These are phyloP conservation scores for Vaccinium macrocarpon DNA, from an alignment of 148 eudicot genomes.

Conservation along the genomic window DNA sequence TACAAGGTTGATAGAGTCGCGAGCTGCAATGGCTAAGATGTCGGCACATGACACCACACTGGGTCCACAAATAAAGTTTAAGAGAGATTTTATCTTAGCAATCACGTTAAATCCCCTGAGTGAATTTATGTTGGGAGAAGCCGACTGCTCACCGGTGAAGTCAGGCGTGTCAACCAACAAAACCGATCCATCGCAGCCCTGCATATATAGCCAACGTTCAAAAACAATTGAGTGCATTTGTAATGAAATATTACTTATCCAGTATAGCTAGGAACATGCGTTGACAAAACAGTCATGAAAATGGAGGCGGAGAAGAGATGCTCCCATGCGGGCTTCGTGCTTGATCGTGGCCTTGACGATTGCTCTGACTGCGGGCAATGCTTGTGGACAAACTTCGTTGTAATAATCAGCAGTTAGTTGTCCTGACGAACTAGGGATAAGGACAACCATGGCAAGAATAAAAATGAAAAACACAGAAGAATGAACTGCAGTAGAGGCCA, in stretches of 20 bases:
- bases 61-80: slow-evolving; percentile 37
- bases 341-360: slow-evolving; percentile 28
- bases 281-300: slow-evolving; percentile 65
- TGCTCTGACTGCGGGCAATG: not conserved
- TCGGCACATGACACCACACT: slow-evolving; percentile 58
- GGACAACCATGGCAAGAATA: not conserved
- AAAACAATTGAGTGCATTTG: not conserved
- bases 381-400: not conserved
- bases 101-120: slow-evolving; percentile 55
- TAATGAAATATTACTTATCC: not conserved
- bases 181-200: slow-evolving; percentile 60
- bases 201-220: not conserved
- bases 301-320: slow-evolving; percentile 53
- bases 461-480: not conserved
- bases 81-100: slow-evolving; percentile 36
- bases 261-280: slow-evolving; percentile 20
- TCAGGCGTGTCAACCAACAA: slow-evolving; percentile 36
- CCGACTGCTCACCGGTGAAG: slow-evolving; percentile 44
- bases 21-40: slow-evolving; percentile 52
- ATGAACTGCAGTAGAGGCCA: not conserved
- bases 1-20: slow-evolving; percentile 40
- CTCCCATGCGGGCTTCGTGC: slow-evolving; percentile 52
- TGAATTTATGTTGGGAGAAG: slow-evolving; percentile 37
- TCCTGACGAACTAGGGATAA: not conserved
- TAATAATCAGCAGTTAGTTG: not conserved